phyloP scores from a whole-genome alignment of 495 filamentous ascomycete species.

The Tuber melanosporum region DNA sequence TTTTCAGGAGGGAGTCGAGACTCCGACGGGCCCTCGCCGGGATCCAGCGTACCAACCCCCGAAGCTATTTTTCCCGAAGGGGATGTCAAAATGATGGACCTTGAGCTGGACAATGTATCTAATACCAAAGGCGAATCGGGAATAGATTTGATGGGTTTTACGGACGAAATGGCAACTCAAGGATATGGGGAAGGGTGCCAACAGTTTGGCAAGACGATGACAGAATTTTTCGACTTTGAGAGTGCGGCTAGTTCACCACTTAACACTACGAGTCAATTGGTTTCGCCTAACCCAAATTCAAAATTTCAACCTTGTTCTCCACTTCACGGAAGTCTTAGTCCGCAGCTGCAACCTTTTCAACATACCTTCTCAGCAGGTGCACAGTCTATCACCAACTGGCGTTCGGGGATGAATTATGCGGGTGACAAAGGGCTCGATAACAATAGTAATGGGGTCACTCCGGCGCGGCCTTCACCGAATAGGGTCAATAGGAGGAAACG shows the following conservation, averaged over 20 bases:
- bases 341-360: neutral
- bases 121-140: neutral
- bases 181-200: neutral
- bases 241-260: neutral
- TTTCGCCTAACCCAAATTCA: neutral
- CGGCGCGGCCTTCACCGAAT: neutral
- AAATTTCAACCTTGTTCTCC: constrained; percentile 3
- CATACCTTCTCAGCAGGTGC: neutral
- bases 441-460: neutral
- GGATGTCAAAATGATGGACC: constrained; percentile 1
- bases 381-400: neutral
- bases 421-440: neutral
- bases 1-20: neutral
- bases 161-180: neutral
- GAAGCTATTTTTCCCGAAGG: neutral
- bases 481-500: neutral
- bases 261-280: neutral
- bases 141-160: neutral
- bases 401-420: neutral
- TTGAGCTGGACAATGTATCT: neutral
- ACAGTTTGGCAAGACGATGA: neutral
- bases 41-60: constrained; percentile 1
- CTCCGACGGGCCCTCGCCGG: neutral
- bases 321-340: neutral
- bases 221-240: neutral